phyloP scores from a whole-genome alignment of 192 early-diverging fungal genomes.

The Gamsiella multidivaricata region DNA sequence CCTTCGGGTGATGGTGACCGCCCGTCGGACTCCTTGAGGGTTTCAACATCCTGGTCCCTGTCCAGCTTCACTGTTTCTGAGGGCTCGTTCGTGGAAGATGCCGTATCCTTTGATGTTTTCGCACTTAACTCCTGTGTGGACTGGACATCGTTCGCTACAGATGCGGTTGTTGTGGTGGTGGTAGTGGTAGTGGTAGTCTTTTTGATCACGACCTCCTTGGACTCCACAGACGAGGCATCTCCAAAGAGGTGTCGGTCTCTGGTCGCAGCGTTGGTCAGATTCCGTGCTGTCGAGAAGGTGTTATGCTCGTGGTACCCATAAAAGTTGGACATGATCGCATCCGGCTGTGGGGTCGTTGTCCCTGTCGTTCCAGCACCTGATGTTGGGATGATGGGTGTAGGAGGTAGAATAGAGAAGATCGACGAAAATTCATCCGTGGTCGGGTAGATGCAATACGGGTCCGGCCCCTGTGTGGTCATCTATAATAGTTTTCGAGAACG shows the following conservation, averaged over 20 bases:
- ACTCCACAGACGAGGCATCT: conserved; percentile 36
- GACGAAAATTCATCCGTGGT: conserved; percentile 59
- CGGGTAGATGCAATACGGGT: conserved; percentile 60
- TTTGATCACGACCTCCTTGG: conserved; percentile 15
- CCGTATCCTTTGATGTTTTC: not conserved
- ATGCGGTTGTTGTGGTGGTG: not conserved
- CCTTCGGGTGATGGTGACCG: not conserved
- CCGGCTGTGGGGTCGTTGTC: conserved; percentile 26
- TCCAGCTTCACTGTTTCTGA: not conserved
- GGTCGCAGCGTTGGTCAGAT: conserved; percentile 7
- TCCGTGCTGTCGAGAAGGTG: conserved; percentile 41
- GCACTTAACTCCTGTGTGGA: too few relatives aligned
- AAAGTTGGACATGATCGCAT: conserved; percentile 34
- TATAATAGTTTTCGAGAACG: conserved; percentile 3
- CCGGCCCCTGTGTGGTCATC: conserved; percentile 59
- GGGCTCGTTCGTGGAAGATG: not conserved
- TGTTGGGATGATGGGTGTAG: conserved; percentile 54
- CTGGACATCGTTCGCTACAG: too few relatives aligned
- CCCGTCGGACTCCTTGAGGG: not conserved
- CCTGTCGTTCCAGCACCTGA: conserved; percentile 11
- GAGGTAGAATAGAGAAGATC: conserved; percentile 60
- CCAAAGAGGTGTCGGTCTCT: conserved; percentile 47
- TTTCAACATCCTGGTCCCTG: not conserved
- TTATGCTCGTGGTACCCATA: conserved; percentile 48
- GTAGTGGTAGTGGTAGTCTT: conserved; percentile 9